These are phyloP conservation scores for Hansfordia pulvinata DNA, from an alignment of 2,329 filamentous ascomycete genomes.

Conservation along the genomic window DNA sequence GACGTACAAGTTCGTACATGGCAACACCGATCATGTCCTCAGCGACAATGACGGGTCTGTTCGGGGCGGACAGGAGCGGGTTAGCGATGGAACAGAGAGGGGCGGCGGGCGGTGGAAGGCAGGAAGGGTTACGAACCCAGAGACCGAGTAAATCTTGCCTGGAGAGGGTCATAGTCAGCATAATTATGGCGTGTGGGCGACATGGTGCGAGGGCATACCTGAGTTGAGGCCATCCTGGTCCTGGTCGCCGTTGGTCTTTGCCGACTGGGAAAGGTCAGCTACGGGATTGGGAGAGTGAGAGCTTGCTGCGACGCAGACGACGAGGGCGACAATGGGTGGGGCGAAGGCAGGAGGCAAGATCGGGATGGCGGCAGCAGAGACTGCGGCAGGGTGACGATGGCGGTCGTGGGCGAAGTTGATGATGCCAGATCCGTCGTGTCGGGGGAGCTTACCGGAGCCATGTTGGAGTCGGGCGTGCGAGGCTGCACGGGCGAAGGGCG, in stretches of 20 bases:
- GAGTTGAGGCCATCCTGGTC: constrained; percentile 14
- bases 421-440: constrained; percentile 8
- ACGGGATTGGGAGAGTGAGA: constrained; percentile 1
- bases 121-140: constrained; percentile 33
- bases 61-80: no score
- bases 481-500: no score
- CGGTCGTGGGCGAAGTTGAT: not conserved
- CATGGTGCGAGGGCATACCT: constrained; percentile 10
- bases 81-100: constrained; percentile 16
- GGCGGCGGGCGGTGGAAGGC: constrained; percentile 1
- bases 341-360: no score
- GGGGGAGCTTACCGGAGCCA: constrained; percentile 39
- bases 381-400: not conserved
- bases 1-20: constrained; percentile 92
- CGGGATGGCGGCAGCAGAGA: not conserved
- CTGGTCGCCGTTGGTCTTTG: constrained; percentile 16
- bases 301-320: constrained; percentile 1
- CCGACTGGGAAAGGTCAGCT: constrained; percentile 9
- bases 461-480: constrained; percentile 28
- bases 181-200: not conserved
- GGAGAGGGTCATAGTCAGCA: constrained; percentile 3
- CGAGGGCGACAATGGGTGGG: no score
- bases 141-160: constrained; percentile 51
- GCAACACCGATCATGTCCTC: constrained; percentile 98
- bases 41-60: constrained; percentile 81